Percentiles rank a stretch among this genome's conserved stretches.
phyloP scores from a whole-genome alignment of 495 filamentous ascomycete species.

The Wilcoxina mikolae region DNA sequence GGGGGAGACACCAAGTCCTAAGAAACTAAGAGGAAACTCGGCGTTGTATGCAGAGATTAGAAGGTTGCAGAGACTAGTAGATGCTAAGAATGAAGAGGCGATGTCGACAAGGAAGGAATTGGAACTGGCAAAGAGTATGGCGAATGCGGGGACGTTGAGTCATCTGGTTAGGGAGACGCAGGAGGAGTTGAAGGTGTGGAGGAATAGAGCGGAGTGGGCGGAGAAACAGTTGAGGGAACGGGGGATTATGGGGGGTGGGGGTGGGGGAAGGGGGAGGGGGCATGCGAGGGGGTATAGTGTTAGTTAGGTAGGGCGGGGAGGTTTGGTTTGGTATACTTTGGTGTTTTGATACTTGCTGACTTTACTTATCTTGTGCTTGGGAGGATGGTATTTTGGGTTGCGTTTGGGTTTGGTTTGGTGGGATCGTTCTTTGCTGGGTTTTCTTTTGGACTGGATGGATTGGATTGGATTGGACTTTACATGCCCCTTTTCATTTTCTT shows the following conservation, averaged over 20 bases:
- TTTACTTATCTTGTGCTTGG: not conserved
- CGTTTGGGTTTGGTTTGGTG: not conserved
- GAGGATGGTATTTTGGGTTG: too few relatives aligned
- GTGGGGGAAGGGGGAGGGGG: not conserved
- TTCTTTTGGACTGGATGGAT: not conserved
- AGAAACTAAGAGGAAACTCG: slow-evolving; percentile 23
- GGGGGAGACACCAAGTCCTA: slow-evolving; percentile 19
- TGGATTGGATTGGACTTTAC: not conserved
- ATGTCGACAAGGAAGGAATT: slow-evolving; percentile 16
- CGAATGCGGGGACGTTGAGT: slow-evolving; percentile 18
- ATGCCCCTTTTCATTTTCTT: not conserved
- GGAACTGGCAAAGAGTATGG: slow-evolving; percentile 24
- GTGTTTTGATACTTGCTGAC: not conserved
- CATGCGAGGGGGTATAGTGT: not conserved
- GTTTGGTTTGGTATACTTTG: not conserved
- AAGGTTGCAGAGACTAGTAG: slow-evolving; percentile 21
- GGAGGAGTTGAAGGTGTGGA: slow-evolving; percentile 27
- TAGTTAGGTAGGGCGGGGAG: not conserved
- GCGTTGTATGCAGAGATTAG: slow-evolving; percentile 26
- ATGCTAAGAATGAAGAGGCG: slow-evolving; percentile 26
- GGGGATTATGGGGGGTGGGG: not conserved
- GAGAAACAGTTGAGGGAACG: slow-evolving; percentile 23
- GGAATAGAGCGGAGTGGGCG: slow-evolving; percentile 27
- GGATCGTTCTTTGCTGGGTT: not conserved
- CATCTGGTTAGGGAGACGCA: slow-evolving; percentile 23